Evolutionary conservation across 441 rosid genomes (phyloP).

Genomic region (Theobroma grandiflorum): DNA sequence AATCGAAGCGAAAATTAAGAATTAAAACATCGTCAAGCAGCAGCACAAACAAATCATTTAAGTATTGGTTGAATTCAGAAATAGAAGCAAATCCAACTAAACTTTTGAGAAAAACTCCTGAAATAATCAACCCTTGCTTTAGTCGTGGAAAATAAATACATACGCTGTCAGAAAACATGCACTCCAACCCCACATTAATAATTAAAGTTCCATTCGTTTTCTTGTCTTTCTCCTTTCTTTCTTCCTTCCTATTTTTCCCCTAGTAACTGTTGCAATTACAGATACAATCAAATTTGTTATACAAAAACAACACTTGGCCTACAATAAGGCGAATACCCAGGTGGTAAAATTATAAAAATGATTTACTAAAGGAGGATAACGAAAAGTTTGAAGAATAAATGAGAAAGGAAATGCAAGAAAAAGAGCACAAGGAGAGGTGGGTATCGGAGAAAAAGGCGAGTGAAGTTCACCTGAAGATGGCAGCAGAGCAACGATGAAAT

Average conservation of each 20-base stretch:
- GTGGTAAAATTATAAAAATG: too few species aligned
- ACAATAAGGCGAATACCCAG: too few species aligned
- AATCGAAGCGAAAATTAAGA: neutral
- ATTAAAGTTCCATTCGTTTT: neutral
- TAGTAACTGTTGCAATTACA: too few species aligned
- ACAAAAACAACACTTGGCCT: neutral
- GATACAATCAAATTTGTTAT: neutral
- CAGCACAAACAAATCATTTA: neutral
- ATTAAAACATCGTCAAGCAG: neutral
- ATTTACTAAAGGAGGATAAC: neutral
- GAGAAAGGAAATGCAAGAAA: neutral
- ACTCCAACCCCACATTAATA: neutral
- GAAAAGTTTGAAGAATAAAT: neutral
- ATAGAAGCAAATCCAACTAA: neutral
- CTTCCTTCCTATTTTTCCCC: too few species aligned
- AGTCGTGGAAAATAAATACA: neutral
- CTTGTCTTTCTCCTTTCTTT: neutral
- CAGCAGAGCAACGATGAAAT: constrained; percentile 8
- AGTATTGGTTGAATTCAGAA: neutral
- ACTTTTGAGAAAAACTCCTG: neutral
- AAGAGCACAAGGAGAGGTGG: neutral
- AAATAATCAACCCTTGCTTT: neutral
- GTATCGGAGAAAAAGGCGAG: neutral
- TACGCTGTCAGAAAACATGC: neutral
- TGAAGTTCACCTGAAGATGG: constrained; percentile 23